Percentiles rank a stretch among this genome's conserved stretches.
Conservation (phyloP, 1,139 yeast species). For the Blastobotrys serpentis region DNA sequence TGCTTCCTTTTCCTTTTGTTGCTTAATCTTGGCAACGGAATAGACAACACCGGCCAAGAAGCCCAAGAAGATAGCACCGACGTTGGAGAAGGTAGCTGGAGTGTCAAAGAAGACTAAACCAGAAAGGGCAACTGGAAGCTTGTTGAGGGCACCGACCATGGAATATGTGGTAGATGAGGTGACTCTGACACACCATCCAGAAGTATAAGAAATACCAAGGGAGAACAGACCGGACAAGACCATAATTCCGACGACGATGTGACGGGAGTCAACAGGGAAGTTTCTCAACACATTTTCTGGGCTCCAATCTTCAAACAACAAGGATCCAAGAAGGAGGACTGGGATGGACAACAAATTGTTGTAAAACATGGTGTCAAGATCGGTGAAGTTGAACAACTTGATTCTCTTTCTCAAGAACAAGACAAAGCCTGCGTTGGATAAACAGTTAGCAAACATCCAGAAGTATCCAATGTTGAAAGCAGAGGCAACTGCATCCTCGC, state of each 20-base stretch:
- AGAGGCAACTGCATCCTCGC: conserved; percentile 34
- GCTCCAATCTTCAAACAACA: conserved; percentile 91
- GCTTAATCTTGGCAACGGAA: conserved; percentile 86
- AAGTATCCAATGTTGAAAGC: conserved; percentile 70
- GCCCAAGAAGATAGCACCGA: conserved; percentile 86
- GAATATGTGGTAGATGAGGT: conserved; percentile 97
- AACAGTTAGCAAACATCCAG: conserved; percentile 96
- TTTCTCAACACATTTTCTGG: conserved; percentile 67
- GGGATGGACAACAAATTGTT: conserved; percentile 93
- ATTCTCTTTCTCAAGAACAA: conserved; percentile 95
- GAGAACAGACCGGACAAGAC: conserved; percentile 89
- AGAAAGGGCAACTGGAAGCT: conserved; percentile 93
- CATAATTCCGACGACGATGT: conserved; percentile 75
- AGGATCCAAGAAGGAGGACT: conserved; percentile 70
- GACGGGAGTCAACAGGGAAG: conserved; percentile 72
- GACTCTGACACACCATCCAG: conserved; percentile 99
- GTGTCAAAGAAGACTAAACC: conserved; percentile 94
- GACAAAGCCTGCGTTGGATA: conserved; percentile 91
- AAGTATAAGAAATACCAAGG: conserved; percentile 95
- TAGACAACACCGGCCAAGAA: conserved; percentile 93
- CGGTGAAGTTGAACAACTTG: conserved; percentile 93
- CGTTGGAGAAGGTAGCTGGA: conserved; percentile 89
- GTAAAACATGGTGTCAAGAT: conserved; percentile 97
- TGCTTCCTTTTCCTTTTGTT: conserved; percentile 49
- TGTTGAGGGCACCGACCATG: conserved; percentile 98